Evolutionary conservation across 176 grass and related monocot genomes (phyloP), one percentile per base, ranked within the genome.

Genomic region (Alopecurus myosuroides): DNA sequence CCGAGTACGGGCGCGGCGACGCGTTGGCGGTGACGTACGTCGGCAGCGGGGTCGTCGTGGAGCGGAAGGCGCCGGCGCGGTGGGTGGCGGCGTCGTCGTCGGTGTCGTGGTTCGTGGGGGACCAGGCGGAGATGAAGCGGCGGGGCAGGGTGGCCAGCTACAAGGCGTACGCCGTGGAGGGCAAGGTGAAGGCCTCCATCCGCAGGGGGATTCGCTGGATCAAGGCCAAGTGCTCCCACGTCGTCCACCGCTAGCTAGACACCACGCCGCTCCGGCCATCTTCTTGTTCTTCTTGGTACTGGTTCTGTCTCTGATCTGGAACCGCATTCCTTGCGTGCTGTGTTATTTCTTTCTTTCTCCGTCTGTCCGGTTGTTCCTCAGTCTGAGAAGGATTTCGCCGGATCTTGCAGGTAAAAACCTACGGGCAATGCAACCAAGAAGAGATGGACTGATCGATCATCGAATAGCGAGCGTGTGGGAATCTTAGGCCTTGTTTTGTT

Each of bases 131-230:
- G 93, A 95, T 94, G 91, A 95, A 90, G 85, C 92, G 93, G 60
- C 89, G 91, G 77, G 61, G 91, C 35, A 39, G 96, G 77, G 91
- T 98, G 40, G 91, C 93, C 11, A 76, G 87, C 25, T 98, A 98
- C 91, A 98, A 98, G 89, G 87, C 89, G 31, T 98, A 94, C 83
- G 82, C 91, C 30, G 93, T 93, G 58, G 91, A 98, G 55, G 95
- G 93, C 10, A 95, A 95, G 89, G 79, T 98, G 26, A 98, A 93
- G 91, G 79, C 91, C 4, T 95, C 95, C 71, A 19, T 98, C 35
- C 91, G 95, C 36, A 77, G 89, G 71, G 87, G 95, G 0, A 75
- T 98, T 22, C 91, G 91, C 68, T 95, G 96, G 96, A 90, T 95
- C 77, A 95, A 95, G 89, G 85, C 41, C 36, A 98, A 93, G 82